Base-by-base conservation (phyloP, 257 asterid genomes). In the Petunia secreta region DNA sequence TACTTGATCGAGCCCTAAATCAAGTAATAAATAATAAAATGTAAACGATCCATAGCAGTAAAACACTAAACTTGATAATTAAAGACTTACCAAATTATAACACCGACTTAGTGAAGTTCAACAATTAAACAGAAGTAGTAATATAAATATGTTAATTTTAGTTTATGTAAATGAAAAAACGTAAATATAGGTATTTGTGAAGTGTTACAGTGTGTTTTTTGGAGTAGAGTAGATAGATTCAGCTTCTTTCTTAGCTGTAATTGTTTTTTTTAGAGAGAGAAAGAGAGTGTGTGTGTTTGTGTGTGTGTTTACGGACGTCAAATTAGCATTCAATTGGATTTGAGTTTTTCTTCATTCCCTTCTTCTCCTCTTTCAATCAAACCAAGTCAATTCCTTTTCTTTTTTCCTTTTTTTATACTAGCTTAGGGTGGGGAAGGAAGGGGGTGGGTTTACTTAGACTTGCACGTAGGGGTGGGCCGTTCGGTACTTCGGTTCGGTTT, bases 301-400 rank as follows among this genome's bases (percentile, higher is more conserved):
- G 50, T 66, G 38, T 65, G 13, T 85, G 85, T 85, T 85, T 80
- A 86, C 94, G 94, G 97, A 91, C 93, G 91, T 89, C 94, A 91
- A 91, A 88, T 15, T 48, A 75, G 76, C 65, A 89, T 89, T 89
- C 81, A 81, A 87, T 86, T 84, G 82, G 88, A 89, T 91, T 90
- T 83, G 84, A 85, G 85, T 76, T 76, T 78, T 78, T 46, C 53
- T 15, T 38, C 66, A 36, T 60, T 64, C 43, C 25, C 43, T 60
- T 6, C 8, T 8, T 43, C 36, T 40, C 14, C 79, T 44, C 55
- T 63, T 54, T 62, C 34, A 59, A 75, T 25, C 79, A 8, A 16
- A 75, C 36, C 7, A 65, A 81, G 80, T 81, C 88, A 81, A 81
- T 81, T 71, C 79, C 79, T 77, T 81, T 80, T 73, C 43, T 59